These are phyloP conservation scores for Erythrobasidium yunnanense DNA, from an alignment of 768 basidiomycete genomes.

Conservation along the genomic window DNA sequence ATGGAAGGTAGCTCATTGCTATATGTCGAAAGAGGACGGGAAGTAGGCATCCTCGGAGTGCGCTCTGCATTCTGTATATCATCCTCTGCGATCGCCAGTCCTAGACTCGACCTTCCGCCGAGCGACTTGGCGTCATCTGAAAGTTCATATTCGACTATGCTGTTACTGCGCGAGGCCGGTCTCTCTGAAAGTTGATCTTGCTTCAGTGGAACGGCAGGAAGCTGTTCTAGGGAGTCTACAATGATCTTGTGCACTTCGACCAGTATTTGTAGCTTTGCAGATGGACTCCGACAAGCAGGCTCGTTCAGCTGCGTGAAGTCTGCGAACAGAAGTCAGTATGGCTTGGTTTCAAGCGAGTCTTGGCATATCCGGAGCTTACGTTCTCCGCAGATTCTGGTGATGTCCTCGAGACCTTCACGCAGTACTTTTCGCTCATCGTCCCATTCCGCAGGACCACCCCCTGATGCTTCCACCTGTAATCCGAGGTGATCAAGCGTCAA, in stretches of 20 bases:
- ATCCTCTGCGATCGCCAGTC: neutral
- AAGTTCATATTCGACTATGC: constrained; percentile 11
- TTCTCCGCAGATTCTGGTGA: constrained; percentile 65
- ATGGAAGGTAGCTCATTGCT: constrained; percentile 30
- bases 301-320: constrained; percentile 51
- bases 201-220: constrained; percentile 37
- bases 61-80: neutral
- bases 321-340: constrained; percentile 35
- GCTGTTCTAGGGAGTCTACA: constrained; percentile 40
- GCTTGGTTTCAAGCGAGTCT: neutral
- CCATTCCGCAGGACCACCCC: constrained; percentile 40
- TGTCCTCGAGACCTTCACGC: constrained; percentile 47
- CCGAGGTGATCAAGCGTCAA: constrained; percentile 79
- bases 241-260: constrained; percentile 75
- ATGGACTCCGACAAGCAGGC: constrained; percentile 51
- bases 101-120: neutral
- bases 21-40: constrained; percentile 21
- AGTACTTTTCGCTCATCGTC: constrained; percentile 42
- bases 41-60: constrained; percentile 1
- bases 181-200: constrained; percentile 15
- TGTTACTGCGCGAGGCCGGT: neutral
- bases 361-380: constrained; percentile 47
- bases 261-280: constrained; percentile 66
- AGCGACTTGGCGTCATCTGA: constrained; percentile 36
- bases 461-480: constrained; percentile 53